These are phyloP conservation scores for Pythium sp. DNA, from an alignment of 352 stramenopile species.

Conservation along the genomic window DNA sequence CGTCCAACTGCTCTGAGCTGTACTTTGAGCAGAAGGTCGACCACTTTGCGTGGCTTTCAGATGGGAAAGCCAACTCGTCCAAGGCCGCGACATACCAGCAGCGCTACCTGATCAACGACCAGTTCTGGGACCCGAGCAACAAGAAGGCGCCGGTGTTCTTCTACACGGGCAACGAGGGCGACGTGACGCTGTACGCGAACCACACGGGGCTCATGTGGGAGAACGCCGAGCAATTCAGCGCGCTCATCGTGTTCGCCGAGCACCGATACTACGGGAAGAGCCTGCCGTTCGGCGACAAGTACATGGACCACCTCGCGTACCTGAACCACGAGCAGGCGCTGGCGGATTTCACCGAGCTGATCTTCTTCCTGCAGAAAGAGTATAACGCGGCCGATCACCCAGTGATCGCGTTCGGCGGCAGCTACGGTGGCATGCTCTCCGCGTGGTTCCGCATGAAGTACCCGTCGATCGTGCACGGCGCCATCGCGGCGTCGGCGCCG, in stretches of 20 bases:
- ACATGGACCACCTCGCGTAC: conserved; percentile 77
- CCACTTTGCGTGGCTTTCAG: conserved; percentile 78
- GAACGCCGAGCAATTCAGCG: conserved; percentile 84
- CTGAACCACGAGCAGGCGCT: conserved; percentile 91
- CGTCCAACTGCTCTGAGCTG: conserved; percentile 77
- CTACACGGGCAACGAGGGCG: conserved; percentile 94
- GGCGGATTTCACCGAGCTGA: conserved; percentile 89
- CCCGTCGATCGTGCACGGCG: conserved; percentile 86
- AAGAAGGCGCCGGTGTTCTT: conserved; percentile 87
- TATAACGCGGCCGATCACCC: conserved; percentile 68
- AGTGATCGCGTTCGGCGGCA: conserved; percentile 95
- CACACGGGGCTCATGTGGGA: conserved; percentile 95
- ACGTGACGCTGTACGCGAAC: conserved; percentile 93
- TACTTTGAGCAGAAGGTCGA: conserved; percentile 89
- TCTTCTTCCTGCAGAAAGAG: conserved; percentile 82
- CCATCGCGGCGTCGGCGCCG: conserved; percentile 92
- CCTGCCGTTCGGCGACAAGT: conserved; percentile 70
- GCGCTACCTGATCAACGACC: conserved; percentile 88
- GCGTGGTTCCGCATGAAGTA: conserved; percentile 96
- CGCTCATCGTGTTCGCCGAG: conserved; percentile 93
- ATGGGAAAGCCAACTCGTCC: conserved; percentile 12
- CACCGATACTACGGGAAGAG: conserved; percentile 95
- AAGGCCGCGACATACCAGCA: conserved; percentile 74
- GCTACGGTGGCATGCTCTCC: conserved; percentile 95
- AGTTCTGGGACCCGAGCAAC: conserved; percentile 73